Evolutionary conservation across 1,139 yeast genomes (phyloP), one percentile per base, ranked within the genome.

Genomic region (Yamadazyma aaseri): DNA sequence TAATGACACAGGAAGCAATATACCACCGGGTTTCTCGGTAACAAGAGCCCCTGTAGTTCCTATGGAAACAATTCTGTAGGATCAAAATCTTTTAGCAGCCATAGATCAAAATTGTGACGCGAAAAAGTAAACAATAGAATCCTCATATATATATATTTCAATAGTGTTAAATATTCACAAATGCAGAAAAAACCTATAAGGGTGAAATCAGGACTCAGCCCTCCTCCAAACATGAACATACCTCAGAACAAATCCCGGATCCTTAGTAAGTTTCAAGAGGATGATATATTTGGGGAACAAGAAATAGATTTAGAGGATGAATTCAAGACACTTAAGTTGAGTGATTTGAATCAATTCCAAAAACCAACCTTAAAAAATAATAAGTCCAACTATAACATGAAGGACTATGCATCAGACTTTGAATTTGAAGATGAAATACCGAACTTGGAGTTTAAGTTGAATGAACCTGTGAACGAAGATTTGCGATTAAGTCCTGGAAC

Each of bases 1-100:
- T 41, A 79, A 80, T 48, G 86, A 80, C 47, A 80, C 86, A 0
- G 86, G 85, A 0, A 58, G 60, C 0, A 54, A 58, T 20, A 63
- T 63, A 3, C 63, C 63, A 2, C 12, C 29, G 2, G 26, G 29
- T 17, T 40, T 58, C n/a, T 38, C 45, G 8, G 29, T 54, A 32
- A 49, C 33, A 1, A 42, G 39, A 18, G 63, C 61, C 2, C 47
- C 39, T 17, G 6, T 26, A 1, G 29, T 28, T 10, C 24, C 42
- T 2, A 44, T 47, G 49, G 7, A 25, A 6, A 44, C 47, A 1
- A 29, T 42, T 6, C 34, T 27, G 17, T 42, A 20, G 12, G 15
- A 14, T 6, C n/a, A 20, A 8, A 12, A 3, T 12, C 14, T 5
- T 28, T 28, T 28, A 23, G 18, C 30, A 28, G 24, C 30, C 30